Evolutionary conservation across 495 filamentous ascomycete genomes (phyloP), one percentile per base, ranked within the genome.

Genomic region (Aspergillus panamensis): DNA sequence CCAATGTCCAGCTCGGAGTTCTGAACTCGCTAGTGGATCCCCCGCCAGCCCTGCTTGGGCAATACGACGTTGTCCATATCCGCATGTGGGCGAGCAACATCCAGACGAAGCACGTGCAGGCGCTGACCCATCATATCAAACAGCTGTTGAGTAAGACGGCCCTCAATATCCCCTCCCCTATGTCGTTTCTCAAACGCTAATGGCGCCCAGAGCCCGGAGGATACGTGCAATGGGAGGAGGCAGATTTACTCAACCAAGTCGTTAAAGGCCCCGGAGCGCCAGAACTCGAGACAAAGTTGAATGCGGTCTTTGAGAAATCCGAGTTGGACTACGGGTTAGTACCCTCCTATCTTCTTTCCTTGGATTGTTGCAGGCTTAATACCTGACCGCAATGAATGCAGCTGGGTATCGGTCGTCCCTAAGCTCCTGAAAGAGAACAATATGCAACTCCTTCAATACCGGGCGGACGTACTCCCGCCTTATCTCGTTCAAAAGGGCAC

Each of bases 1-100:
- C 54, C 0, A 75, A 77, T 55, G 48, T 72, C 3, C 53, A 42
- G 0, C 53, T 75, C 10, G 62, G 59, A 3, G 19, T 60, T 3
- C 62, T 72, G 43, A 64, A 74, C 49, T 61, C 68, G 14, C 54
- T 67, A 6, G 8, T 17, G 7, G 62, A 67, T 16, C 49, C 67
- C 0, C 66, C 73, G 3, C 13, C 42, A 7, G 61, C 66, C 8
- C 59, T 73, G 3, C 16, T 40, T 1, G 67, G 64, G 0, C 49
- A 57, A 9, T 79, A 74, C 57, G 73, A 76, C 58, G 62, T 76
- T 17, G 67, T 79, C 0, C 69, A 75, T 55, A n/a, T 75, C 6
- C 66, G 74, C 8, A 57, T 70, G 33, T 71, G 57, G 61, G 57
- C 64, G 31, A 60, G 65, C 64, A 53, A 62, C 69, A 1, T 63